Evolutionary conservation across 805 yeast species (phyloP).

Genomic region (Saturnispora hagleri): DNA sequence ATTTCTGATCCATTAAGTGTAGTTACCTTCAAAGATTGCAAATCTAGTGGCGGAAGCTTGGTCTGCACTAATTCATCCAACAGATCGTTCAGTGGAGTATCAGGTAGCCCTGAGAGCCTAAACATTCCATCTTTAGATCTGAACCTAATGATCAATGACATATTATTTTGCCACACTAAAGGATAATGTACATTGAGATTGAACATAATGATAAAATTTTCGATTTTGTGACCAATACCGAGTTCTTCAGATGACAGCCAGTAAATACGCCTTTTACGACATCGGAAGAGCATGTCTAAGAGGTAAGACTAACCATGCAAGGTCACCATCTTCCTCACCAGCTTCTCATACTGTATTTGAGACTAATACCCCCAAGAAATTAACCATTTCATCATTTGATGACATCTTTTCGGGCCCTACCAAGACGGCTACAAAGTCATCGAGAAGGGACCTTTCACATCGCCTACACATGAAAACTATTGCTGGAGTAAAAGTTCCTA

Average conservation of each 20-base stretch:
- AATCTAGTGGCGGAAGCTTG: conserved; percentile 23
- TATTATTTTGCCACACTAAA: background rate
- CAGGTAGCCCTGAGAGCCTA: conserved; percentile 40
- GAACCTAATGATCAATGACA: conserved; percentile 55
- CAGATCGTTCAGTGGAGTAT: conserved; percentile 15
- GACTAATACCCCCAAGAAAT: conserved; percentile 13
- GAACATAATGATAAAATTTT: background rate
- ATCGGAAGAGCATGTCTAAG: conserved; percentile 7
- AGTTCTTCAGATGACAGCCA: background rate
- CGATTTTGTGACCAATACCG: background rate
- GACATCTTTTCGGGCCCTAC: conserved; percentile 25
- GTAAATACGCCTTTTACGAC: conserved; percentile 9
- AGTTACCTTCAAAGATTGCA: conserved; percentile 1
- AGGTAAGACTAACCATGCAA: conserved; percentile 1
- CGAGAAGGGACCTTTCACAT: conserved; percentile 31
- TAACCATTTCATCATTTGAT: conserved; percentile 14
- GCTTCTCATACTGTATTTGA: conserved; percentile 18
- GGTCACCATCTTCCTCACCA: conserved; percentile 6
- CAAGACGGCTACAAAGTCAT: conserved; percentile 26
- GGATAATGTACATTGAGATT: background rate
- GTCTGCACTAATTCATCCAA: conserved; percentile 22
- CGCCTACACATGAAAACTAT: conserved; percentile 27
- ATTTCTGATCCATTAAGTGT: background rate
- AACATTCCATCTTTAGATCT: conserved; percentile 78
- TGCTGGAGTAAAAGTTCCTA: conserved; percentile 71